Conservation (phyloP, 805 yeast species). For the Ogataea pignaliae region DNA sequence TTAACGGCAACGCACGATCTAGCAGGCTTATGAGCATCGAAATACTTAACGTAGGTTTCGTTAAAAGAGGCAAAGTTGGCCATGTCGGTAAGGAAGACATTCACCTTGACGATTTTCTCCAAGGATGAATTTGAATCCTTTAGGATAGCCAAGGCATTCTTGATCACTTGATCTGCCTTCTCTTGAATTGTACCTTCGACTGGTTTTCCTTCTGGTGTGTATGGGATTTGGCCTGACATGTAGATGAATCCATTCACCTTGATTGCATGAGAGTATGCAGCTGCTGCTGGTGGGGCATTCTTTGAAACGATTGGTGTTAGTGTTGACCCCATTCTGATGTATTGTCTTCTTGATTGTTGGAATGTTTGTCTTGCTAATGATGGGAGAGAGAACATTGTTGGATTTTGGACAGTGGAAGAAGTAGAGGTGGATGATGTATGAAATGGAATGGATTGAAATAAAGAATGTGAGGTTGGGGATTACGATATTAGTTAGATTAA, state of each 20-base stretch:
- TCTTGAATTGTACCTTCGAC: constrained; percentile 73
- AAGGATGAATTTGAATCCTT: constrained; percentile 82
- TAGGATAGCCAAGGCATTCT: constrained; percentile 66
- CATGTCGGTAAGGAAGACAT: constrained; percentile 90
- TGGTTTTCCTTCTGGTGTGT: constrained; percentile 75
- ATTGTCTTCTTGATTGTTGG: constrained; percentile 10
- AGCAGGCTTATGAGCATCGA: constrained; percentile 81
- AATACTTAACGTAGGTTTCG: constrained; percentile 75
- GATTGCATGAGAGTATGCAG: constrained; percentile 93
- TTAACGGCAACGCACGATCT: constrained; percentile 97
- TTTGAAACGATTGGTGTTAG: constrained; percentile 52
- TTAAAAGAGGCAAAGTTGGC: constrained; percentile 80
- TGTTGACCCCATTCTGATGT: constrained; percentile 31
- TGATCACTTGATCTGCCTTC: constrained; percentile 70
- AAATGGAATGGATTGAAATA: too few species aligned
- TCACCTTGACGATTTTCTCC: constrained; percentile 82
- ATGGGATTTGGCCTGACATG: constrained; percentile 94
- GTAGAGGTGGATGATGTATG: neutral
- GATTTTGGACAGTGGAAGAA: too few species aligned
- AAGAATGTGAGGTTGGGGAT: too few species aligned
- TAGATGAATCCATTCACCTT: constrained; percentile 86
- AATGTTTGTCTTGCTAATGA: constrained; percentile 14
- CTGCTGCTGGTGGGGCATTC: constrained; percentile 94
- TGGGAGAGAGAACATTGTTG: constrained; percentile 8
- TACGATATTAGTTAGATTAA: too few species aligned